phyloP scores from a whole-genome alignment of 1,284 basidiomycete genomes.

The Heterobasidion annosum region DNA sequence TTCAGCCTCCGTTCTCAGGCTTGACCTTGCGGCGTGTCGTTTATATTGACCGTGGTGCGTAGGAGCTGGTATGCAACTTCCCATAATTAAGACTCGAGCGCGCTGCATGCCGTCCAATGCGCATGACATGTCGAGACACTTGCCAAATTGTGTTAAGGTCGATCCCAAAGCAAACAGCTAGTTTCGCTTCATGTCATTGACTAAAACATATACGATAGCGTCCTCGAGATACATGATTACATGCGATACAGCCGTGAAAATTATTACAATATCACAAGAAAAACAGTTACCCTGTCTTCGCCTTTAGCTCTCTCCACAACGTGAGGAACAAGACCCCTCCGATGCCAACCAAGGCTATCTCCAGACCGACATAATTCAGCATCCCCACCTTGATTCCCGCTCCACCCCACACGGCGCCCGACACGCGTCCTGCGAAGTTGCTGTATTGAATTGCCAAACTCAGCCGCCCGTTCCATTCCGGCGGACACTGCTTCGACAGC shows the following conservation, averaged over 20 bases:
- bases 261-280: background rate
- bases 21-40: no score
- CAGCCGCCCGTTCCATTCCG: conserved; percentile 45
- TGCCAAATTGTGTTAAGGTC: no score
- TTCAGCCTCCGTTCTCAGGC: no score
- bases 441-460: conserved; percentile 59
- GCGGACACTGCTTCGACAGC: conserved; percentile 58
- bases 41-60: no score
- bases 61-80: no score
- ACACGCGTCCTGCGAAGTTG: conserved; percentile 53
- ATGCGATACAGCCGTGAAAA: background rate
- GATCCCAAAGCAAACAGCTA: no score
- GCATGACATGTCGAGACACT: no score
- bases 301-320: conserved; percentile 57
- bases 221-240: background rate
- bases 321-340: conserved; percentile 43
- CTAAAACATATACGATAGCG: background rate
- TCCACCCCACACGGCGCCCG: conserved; percentile 62
- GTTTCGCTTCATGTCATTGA: background rate
- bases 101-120: no score
- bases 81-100: no score
- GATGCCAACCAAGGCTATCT: conserved; percentile 52
- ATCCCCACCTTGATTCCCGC: conserved; percentile 58
- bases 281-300: conserved; percentile 42
- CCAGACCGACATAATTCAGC: conserved; percentile 50